Evolutionary conservation across 1,284 basidiomycete species (phyloP), one percentile per base, ranked within the genome.

Genomic region (Ceratobasidium sp.): DNA sequence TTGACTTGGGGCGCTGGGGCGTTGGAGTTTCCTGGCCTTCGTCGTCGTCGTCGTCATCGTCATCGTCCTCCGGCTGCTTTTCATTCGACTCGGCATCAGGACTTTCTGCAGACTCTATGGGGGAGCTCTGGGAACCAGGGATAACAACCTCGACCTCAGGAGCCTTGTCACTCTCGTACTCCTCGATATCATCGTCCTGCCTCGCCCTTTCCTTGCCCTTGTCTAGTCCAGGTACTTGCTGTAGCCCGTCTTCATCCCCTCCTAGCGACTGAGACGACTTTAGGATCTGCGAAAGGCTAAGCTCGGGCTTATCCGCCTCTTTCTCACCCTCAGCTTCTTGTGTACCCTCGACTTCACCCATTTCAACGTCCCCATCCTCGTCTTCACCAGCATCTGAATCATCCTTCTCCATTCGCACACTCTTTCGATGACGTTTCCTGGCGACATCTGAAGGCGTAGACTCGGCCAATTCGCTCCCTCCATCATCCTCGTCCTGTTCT

Each of bases 21-120:
- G 36, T 21, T 28, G 16, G 50, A 57, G 21, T 28, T 23, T 32
- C 39, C 41, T 28, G 39, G 34, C 10, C 39, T 9, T 36, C 30
- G 2, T 67, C 48, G 5, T 18, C 46, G 8, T 30, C 32, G 14
- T 76, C 77, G 1, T 82, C 83, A 32, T 78, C 67, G 14, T 82
- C 78, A 46, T 80, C 78, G 77, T 80, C 83, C 78, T 62, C 41
- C 41, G 9, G 39, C 48, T n/a, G 41, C 18, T 36, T 41, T 3
- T 69, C 34, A 41, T 23, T 26, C 18, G 14, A 43, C n/a, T 76
- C 77, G 1, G 82, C 83, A 34, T 78, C 67, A 16, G 82, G 78
- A 50, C 80, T 78, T 77, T 80, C 83, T 78, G 84, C 82, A 65
- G 80, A 80, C 65, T 78, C 79, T 23, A 78, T 75, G 9, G 80